Percentiles rank a stretch among this genome's conserved stretches.
Conservation (phyloP, 331 rosid genomes). For the Stylosanthes scabra region DNA sequence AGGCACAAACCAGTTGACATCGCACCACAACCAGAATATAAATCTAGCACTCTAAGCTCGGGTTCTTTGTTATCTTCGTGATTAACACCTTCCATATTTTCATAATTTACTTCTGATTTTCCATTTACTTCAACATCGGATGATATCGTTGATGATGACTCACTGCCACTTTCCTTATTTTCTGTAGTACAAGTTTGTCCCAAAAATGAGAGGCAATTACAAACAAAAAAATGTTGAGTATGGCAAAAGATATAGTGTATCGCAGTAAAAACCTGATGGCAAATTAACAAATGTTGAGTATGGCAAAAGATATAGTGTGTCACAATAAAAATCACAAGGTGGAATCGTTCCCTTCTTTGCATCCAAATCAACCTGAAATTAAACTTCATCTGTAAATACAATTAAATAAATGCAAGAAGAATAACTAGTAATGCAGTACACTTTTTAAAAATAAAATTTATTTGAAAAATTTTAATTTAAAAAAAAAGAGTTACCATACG, state of each 20-base stretch:
- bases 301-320: conserved; percentile 58
- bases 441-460: too few species aligned
- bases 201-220: conserved; percentile 13
- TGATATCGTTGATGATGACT: conserved; percentile 65
- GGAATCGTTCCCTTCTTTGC: conserved; percentile 47
- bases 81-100: conserved; percentile 19
- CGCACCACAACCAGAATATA: conserved; percentile 90
- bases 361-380: conserved; percentile 52
- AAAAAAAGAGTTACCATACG: conserved; percentile 36
- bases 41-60: conserved; percentile 66
- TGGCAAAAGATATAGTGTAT: conserved; percentile 58
- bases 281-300: conserved; percentile 64
- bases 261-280: conserved; percentile 72
- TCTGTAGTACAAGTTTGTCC: conserved; percentile 38
- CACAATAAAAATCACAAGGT: conserved; percentile 62
- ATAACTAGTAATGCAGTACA: not conserved
- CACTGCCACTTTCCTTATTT: conserved; percentile 46
- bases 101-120: conserved; percentile 42
- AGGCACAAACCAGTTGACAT: conserved; percentile 93
- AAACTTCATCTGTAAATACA: not conserved
- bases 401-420: not conserved
- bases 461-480: too few species aligned
- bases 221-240: conserved; percentile 59
- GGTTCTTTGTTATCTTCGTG: conserved; percentile 36
- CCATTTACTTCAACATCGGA: conserved; percentile 49